Evolutionary conservation across 2,329 filamentous ascomycete species (phyloP).

Genomic region (Colletotrichum euphorbiae): DNA sequence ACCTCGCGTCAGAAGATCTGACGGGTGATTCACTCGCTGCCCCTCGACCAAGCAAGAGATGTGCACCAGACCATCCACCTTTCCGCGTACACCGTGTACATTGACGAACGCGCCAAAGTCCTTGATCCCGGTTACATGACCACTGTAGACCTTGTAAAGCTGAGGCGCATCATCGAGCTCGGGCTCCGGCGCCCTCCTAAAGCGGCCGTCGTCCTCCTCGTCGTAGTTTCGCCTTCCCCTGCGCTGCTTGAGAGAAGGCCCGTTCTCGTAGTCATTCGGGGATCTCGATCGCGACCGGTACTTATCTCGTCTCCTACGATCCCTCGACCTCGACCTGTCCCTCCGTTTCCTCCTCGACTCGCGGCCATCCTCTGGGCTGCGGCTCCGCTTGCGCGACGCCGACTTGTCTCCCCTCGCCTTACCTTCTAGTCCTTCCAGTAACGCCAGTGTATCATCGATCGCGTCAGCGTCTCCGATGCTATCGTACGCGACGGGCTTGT

Average conservation of each 20-base stretch:
- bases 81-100: conserved; percentile 85
- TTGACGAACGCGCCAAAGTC: conserved; percentile 98
- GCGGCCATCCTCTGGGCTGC: conserved; percentile 65
- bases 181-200: conserved; percentile 73
- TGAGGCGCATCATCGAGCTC: conserved; percentile 87
- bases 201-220: conserved; percentile 66
- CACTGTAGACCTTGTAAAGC: conserved; percentile 89
- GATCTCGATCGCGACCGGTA: conserved; percentile 54
- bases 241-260: conserved; percentile 43
- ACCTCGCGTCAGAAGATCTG: conserved; percentile 82
- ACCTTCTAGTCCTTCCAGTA: conserved; percentile 86
- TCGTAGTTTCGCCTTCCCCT: conserved; percentile 55
- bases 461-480: conserved; percentile 64
- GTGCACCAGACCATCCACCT: conserved; percentile 93
- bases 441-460: conserved; percentile 92
- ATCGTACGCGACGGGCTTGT: conserved; percentile 66
- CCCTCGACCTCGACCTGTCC: conserved; percentile 56
- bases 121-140: conserved; percentile 90
- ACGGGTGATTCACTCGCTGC: conserved; percentile 89
- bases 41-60: conserved; percentile 89
- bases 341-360: conserved; percentile 56
- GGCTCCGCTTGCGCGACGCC: conserved; percentile 67
- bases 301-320: conserved; percentile 52
- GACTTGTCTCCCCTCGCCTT: conserved; percentile 63
- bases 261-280: conserved; percentile 61